Percentiles rank a stretch among this genome's conserved stretches.
Evolutionary conservation across 768 basidiomycete genomes (phyloP).

Genomic region (Lactarius hatsudake): DNA sequence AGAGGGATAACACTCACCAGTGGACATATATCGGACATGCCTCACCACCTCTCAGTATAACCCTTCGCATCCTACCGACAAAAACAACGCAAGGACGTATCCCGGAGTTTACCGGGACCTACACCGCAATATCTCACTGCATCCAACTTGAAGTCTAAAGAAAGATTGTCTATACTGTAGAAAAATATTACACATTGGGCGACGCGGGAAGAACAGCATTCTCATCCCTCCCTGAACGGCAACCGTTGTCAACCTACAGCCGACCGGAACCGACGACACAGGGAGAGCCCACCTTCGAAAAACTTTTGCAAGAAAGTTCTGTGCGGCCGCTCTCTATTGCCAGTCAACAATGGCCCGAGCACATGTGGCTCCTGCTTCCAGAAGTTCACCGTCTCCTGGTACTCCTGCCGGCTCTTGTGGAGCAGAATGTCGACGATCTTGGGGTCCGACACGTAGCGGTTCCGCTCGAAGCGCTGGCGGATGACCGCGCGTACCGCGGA

Average conservation of each 20-base stretch:
- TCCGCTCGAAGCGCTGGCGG: constrained; percentile 82
- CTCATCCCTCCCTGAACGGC: constrained; percentile 65
- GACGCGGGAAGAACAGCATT: constrained; percentile 58
- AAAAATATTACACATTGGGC: constrained; percentile 24
- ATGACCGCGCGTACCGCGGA: constrained; percentile 76
- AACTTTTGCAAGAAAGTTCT: constrained; percentile 80
- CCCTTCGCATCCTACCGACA: not conserved
- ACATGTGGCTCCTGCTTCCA: constrained; percentile 91
- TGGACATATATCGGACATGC: not conserved
- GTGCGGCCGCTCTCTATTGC: constrained; percentile 45
- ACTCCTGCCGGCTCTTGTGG: constrained; percentile 81
- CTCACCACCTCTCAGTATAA: not conserved
- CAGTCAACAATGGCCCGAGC: constrained; percentile 58
- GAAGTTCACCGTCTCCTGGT: constrained; percentile 90
- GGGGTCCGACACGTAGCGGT: constrained; percentile 77
- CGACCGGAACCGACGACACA: not conserved
- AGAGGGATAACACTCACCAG: constrained; percentile 9
- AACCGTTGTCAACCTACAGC: constrained; percentile 3
- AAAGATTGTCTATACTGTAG: constrained; percentile 13
- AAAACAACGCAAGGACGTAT: not conserved
- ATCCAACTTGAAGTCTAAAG: constrained; percentile 15
- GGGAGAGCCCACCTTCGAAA: constrained; percentile 61
- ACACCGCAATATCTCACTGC: not conserved
- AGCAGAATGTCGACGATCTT: constrained; percentile 83
- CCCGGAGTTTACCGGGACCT: not conserved